These are phyloP conservation scores for Myochromella boudieri DNA, from an alignment of 768 basidiomycete genomes.

Conservation along the genomic window DNA sequence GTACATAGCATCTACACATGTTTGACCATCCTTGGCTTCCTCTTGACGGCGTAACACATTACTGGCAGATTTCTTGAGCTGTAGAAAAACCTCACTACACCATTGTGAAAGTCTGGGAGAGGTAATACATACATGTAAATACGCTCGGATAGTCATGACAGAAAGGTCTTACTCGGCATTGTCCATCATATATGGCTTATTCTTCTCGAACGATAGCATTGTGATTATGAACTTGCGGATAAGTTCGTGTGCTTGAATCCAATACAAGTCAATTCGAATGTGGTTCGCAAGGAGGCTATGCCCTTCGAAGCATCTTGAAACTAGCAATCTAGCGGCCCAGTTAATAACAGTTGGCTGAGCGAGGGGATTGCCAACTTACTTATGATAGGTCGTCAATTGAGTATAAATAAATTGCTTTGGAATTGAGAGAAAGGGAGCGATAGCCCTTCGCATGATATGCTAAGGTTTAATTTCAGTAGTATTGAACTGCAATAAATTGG, in stretches of 20 bases:
- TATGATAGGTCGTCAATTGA: background rate
- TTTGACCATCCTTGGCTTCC: background rate
- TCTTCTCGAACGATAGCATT: background rate
- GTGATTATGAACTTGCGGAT: background rate
- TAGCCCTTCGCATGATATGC: slow-evolving; percentile 1
- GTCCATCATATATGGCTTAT: background rate
- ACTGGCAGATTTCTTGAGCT: background rate
- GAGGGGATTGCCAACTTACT: background rate
- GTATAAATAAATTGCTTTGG: background rate
- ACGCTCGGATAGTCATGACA: background rate
- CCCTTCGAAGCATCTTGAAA: slow-evolving; percentile 6
- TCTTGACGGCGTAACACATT: background rate
- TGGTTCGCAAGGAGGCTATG: background rate
- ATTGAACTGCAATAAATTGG: background rate
- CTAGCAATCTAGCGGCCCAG: background rate
- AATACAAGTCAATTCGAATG: background rate
- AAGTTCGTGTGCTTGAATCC: slow-evolving; percentile 8
- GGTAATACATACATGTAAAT: background rate
- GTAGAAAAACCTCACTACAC: slow-evolving; percentile 11
- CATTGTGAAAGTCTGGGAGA: slow-evolving; percentile 5
- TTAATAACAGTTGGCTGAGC: background rate
- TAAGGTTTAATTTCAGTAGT: background rate
- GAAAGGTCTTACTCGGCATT: slow-evolving; percentile 2
- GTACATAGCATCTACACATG: slow-evolving; percentile 13
- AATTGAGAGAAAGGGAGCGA: background rate